Evolutionary conservation across 2,329 filamentous ascomycete genomes (phyloP), one percentile per base, ranked within the genome.

Genomic region (Colletotrichum incanum): DNA sequence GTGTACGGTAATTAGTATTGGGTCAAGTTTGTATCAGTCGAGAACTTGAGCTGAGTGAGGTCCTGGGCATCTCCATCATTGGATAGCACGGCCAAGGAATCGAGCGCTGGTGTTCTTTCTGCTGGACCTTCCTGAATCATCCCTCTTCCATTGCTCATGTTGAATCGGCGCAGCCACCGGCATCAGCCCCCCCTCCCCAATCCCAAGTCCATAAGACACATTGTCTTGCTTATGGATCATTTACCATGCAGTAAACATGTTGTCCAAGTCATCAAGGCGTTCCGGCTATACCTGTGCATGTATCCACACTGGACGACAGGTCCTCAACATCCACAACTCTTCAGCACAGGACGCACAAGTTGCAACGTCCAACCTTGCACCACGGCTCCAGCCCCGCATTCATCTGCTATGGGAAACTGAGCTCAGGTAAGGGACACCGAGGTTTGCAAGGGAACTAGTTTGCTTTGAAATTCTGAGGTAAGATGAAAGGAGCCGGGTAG

Each of bases 381-480:
- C 8, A 34, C 37, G 20, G 64, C 54, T 50, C 26, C 31, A 31
- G 43, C 54, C 55, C 54, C 64, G 55, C 64, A 66, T 50, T 60
- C 64, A 66, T 34, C 64, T 66, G 49, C 56, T 45, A 43, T 52
- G 54, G 37, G 9, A 34, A n/a, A 26, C 23, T 49, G n/a, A 49
- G 28, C 43, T 18, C 20, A n/a, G 41, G 59, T 14, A 34, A 56
- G 43, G 50, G 26, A 39, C 49, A 41, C 41, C 43, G 56, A 71
- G 50, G 58, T 26, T 67, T 55, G 34, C 64, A 54, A 67, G 49
- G 37, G 11, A 50, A n/a, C 49, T 26, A 41, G 58, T 41, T 45
- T 72, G 65, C 65, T 72, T 72, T 63, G 58, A 23, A 67, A 72
- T 72, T 23, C 69, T 59, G 58, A 68, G 49, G 69, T 72, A 72